Evolutionary conservation across 2,329 filamentous ascomycete genomes (phyloP).

Genomic region (Fusarium albosuccineum): DNA sequence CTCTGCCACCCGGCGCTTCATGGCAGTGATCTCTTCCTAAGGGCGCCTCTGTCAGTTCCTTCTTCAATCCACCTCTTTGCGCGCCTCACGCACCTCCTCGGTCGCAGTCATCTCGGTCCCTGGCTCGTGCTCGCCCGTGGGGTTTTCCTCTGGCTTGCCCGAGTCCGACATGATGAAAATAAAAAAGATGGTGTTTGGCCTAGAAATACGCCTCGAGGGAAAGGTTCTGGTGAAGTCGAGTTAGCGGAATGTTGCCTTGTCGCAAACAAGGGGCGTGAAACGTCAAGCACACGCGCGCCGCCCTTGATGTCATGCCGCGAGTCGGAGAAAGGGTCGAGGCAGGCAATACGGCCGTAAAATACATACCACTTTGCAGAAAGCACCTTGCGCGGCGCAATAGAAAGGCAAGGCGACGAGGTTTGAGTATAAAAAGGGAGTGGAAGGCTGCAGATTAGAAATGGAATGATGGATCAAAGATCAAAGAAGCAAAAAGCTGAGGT

Average conservation of each 20-base stretch:
- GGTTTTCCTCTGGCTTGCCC: constrained; percentile 50
- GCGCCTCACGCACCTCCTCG: constrained; percentile 54
- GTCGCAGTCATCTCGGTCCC: constrained; percentile 49
- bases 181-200: constrained; percentile 3
- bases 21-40: constrained; percentile 84
- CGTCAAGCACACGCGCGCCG: constrained; percentile 13
- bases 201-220: constrained; percentile 7
- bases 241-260: constrained; percentile 25
- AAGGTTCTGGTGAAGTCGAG: constrained; percentile 10
- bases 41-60: constrained; percentile 50
- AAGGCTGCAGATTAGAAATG: constrained; percentile 15
- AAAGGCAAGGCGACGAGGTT: not conserved
- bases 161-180: constrained; percentile 50
- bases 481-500: constrained; percentile 27
- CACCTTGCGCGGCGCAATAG: not conserved
- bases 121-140: constrained; percentile 48
- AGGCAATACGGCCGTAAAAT: not conserved
- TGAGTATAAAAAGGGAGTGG: constrained; percentile 5
- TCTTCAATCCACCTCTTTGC: constrained; percentile 46
- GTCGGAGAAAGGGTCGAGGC: constrained; percentile 12
- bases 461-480: constrained; percentile 28
- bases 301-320: constrained; percentile 31
- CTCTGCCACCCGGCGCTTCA: constrained; percentile 88
- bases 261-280: constrained; percentile 7
- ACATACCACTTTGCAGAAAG: constrained; percentile 21